These are phyloP conservation scores for Boehmeria nivea DNA, from an alignment of 306 rosid species.

Conservation along the genomic window DNA sequence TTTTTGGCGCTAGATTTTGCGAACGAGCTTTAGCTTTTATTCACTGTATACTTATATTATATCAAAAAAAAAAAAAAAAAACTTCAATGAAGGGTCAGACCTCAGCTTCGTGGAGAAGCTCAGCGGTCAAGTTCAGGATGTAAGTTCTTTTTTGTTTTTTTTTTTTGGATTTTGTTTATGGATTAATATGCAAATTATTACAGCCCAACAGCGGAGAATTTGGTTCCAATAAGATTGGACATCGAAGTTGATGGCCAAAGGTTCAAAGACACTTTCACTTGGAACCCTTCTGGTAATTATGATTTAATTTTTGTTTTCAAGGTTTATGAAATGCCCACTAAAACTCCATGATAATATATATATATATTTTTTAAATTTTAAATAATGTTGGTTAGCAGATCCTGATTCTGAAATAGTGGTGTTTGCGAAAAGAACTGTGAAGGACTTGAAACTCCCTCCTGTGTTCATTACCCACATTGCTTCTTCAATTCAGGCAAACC, in stretches of 20 bases:
- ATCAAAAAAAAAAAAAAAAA: neutral
- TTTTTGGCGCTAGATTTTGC: no score
- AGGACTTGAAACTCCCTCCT: slow-evolving; percentile 79
- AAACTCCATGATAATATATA: no score
- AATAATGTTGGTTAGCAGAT: slow-evolving; percentile 31
- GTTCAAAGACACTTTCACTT: slow-evolving; percentile 54
- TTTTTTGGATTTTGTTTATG: neutral
- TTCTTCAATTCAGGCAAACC: slow-evolving; percentile 12
- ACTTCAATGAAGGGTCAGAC: slow-evolving; percentile 21
- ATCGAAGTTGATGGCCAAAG: slow-evolving; percentile 25
- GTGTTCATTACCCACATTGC: slow-evolving; percentile 37
- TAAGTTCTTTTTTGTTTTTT: neutral
- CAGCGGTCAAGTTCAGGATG: slow-evolving; percentile 36
- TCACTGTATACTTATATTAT: no score
- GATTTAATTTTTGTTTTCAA: neutral
- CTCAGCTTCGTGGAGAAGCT: slow-evolving; percentile 70
- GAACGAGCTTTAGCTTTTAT: no score
- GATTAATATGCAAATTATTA: neutral
- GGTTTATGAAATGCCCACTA: no score
- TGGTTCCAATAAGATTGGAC: slow-evolving; percentile 5
- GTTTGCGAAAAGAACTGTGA: slow-evolving; percentile 75
- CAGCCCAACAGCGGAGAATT: slow-evolving; percentile 6
- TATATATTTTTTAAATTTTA: no score
- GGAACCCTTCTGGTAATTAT: slow-evolving; percentile 7
- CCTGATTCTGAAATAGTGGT: slow-evolving; percentile 74